phyloP scores from a whole-genome alignment of 371 early-diverging fungal genomes.

The Mortierella sp. region DNA sequence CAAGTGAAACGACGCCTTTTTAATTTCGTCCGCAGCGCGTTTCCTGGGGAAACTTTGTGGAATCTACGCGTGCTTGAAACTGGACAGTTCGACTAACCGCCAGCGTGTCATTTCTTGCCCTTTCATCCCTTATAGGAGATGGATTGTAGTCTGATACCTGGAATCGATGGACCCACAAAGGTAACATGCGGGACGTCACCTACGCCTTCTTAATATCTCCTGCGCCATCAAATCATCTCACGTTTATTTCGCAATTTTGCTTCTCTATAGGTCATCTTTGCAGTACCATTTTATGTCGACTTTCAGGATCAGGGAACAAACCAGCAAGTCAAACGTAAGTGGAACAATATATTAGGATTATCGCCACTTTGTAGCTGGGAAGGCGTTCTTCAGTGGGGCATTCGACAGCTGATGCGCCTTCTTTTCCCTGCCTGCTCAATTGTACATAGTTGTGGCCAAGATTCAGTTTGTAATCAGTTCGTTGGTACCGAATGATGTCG shows the following conservation, averaged over 20 bases:
- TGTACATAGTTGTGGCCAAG: slow-evolving; percentile 30
- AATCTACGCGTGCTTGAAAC: not conserved
- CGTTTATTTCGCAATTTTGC: not conserved
- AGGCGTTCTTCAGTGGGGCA: not conserved
- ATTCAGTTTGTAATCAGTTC: slow-evolving; percentile 49
- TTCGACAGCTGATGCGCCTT: not conserved
- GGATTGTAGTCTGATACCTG: slow-evolving; percentile 53
- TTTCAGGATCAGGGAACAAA: slow-evolving; percentile 20
- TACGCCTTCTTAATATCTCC: not conserved
- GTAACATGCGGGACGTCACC: slow-evolving; percentile 7
- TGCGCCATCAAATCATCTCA: not conserved
- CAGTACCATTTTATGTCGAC: slow-evolving; percentile 37
- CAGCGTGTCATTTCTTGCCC: not conserved
- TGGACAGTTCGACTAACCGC: not conserved
- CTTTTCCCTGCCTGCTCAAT: not conserved
- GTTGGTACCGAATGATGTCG: slow-evolving; percentile 40
- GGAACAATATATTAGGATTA: not conserved
- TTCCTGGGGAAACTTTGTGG: not conserved
- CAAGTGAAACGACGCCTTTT: not conserved
- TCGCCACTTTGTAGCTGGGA: too few species aligned
- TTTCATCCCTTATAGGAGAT: slow-evolving; percentile 28
- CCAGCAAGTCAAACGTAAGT: slow-evolving; percentile 34
- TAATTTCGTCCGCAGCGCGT: not conserved
- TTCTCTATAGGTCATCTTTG: slow-evolving; percentile 40
- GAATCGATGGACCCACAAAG: slow-evolving; percentile 47